Evolutionary conservation across 1,284 basidiomycete genomes (phyloP).

Genomic region (Malassezia globosa): DNA sequence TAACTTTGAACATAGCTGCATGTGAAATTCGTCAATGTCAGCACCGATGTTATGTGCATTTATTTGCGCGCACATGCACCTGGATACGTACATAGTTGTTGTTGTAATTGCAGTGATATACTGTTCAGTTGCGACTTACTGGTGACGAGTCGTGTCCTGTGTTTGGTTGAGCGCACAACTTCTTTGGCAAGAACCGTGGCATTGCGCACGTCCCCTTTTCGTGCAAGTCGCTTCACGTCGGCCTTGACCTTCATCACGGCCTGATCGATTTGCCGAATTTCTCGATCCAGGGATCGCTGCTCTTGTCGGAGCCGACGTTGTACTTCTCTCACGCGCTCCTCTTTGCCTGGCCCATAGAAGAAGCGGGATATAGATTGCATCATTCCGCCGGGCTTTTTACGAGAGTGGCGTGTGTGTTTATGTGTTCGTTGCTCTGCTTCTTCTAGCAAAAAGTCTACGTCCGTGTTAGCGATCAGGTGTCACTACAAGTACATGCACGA

Average conservation of each 20-base stretch:
- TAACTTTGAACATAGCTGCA: constrained; percentile 89
- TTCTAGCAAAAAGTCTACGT: too few relatives aligned
- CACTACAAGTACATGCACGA: too few relatives aligned
- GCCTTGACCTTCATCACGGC: constrained; percentile 69
- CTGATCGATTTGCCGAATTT: constrained; percentile 60
- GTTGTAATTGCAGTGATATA: constrained; percentile 76
- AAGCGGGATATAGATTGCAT: constrained; percentile 84
- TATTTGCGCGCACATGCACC: neutral
- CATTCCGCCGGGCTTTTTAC: neutral
- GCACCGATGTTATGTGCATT: too few relatives aligned
- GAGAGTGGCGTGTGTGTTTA: too few relatives aligned
- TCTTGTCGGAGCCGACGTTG: constrained; percentile 38
- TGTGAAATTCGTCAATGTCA: neutral
- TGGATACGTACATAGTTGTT: constrained; percentile 69
- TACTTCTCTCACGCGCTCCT: constrained; percentile 49
- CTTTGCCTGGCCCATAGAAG: constrained; percentile 83
- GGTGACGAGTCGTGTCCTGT: constrained; percentile 80
- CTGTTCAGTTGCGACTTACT: constrained; percentile 86
- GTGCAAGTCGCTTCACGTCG: constrained; percentile 77
- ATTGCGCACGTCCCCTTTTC: constrained; percentile 81
- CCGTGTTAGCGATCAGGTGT: too few relatives aligned
- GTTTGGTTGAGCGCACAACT: constrained; percentile 86
- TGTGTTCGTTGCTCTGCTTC: too few relatives aligned
- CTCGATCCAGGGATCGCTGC: constrained; percentile 36
- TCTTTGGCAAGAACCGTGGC: constrained; percentile 82